Evolutionary conservation across 2,329 filamentous ascomycete species (phyloP).

Genomic region (Cladophialophora yegresii): DNA sequence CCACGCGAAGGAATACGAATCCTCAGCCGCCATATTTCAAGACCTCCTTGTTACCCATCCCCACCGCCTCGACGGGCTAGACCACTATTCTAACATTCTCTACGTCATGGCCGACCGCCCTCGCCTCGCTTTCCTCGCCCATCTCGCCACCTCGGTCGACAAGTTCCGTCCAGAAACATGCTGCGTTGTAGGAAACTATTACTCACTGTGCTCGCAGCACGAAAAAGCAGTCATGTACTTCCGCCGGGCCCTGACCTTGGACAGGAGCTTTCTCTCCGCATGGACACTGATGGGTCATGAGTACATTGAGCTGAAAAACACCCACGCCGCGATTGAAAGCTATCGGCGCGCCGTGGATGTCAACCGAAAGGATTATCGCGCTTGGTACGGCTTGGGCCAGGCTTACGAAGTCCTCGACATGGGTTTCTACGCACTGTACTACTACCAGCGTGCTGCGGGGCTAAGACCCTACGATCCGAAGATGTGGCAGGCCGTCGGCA

Average conservation of each 20-base stretch:
- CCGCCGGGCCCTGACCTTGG: slow-evolving; percentile 83
- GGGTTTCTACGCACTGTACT: slow-evolving; percentile 95
- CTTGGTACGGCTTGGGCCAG: slow-evolving; percentile 96
- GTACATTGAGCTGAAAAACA: slow-evolving; percentile 98
- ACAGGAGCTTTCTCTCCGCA: slow-evolving; percentile 85
- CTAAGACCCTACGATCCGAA: slow-evolving; percentile 95
- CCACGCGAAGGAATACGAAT: slow-evolving; percentile 77
- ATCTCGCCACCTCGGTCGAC: slow-evolving; percentile 86
- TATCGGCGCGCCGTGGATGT: slow-evolving; percentile 94
- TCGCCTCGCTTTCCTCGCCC: slow-evolving; percentile 88
- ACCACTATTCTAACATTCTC: slow-evolving; percentile 96
- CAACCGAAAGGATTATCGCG: slow-evolving; percentile 92
- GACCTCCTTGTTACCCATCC: slow-evolving; percentile 69
- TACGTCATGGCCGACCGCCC: slow-evolving; percentile 88
- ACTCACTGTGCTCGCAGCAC: slow-evolving; percentile 88
- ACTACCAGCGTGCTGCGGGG: slow-evolving; percentile 93
- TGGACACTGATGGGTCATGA: slow-evolving; percentile 99
- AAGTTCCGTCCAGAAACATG: slow-evolving; percentile 97
- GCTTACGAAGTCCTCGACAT: slow-evolving; percentile 98
- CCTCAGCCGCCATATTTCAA: slow-evolving; percentile 63
- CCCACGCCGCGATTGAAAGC: slow-evolving; percentile 94
- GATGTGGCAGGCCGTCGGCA: slow-evolving; percentile 97
- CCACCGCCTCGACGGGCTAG: slow-evolving; percentile 79
- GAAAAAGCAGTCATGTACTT: slow-evolving; percentile 99
- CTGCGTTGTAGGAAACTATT: slow-evolving; percentile 96